Evolutionary conservation across 1,284 basidiomycete species (phyloP), one percentile per base, ranked within the genome.

Genomic region (Moesziomyces parantarcticus): DNA sequence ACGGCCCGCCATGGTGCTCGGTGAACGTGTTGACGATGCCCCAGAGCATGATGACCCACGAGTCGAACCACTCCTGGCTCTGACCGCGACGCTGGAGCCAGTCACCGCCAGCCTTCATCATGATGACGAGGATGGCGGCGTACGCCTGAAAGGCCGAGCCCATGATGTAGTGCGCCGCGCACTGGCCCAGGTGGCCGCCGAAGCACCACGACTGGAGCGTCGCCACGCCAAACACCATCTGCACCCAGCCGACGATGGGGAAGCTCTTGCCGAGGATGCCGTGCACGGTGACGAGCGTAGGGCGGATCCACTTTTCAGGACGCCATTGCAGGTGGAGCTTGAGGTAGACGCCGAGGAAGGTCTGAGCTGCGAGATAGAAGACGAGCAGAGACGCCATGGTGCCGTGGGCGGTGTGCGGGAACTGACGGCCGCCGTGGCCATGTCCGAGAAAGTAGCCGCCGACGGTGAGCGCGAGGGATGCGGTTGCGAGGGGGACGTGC

Each of bases 21-120:
- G 94, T 97, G 81, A 97, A 97, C 0, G 94, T 95, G 78, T 97
- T 97, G 60, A 97, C 90, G 52, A 86, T 86, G 8, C 87, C 85
- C 94, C 93, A 96, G 32, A 91, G 85, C 85, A 90, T 90, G 68
- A 97, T 96, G 18, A 96, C 90, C 87, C 90, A 91, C 16, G 90
- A 92, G 84, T 97, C 94, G 87, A 93, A 90, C 89, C 90, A 94
- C 80, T 97, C 95, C 65, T 94, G 94, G 80, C 84, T 84, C 49
- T 81, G 80, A 1, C 85, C 84, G 8, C 80, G 80, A 5, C 86
- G 74, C 67, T 89, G 87, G 2, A 96, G 87, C 92, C 94, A 97
- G 16, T 86, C 87, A 61, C 93, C 92, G 5, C 94, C 94, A 8
- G 90, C 88, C 40, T 94, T 87, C 26, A 96, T 86, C 81, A 96